Conservation (phyloP, 2,329 filamentous ascomycete species). For the Diaporthe citriasiana region DNA sequence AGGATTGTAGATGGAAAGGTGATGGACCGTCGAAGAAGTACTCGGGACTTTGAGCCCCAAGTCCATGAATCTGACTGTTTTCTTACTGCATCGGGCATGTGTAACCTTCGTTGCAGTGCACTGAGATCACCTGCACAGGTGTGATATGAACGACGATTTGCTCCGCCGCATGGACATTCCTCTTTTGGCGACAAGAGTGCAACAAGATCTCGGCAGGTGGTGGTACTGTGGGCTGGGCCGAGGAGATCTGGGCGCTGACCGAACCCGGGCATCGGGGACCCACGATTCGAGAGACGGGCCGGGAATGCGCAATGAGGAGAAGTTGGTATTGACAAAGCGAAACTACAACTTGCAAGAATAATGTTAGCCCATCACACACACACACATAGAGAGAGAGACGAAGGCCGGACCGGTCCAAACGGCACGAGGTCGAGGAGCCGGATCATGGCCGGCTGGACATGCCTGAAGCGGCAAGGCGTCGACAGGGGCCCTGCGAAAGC, state of each 20-base stretch:
- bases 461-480: slow-evolving; percentile 36
- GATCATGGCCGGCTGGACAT: slow-evolving; percentile 39
- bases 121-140: slow-evolving; percentile 25
- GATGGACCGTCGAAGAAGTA: not conserved
- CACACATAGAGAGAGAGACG: not conserved
- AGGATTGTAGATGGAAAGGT: not conserved
- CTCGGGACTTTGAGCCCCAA: slow-evolving; percentile 19
- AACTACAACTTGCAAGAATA: not conserved
- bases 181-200: slow-evolving; percentile 29
- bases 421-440: slow-evolving; percentile 12
- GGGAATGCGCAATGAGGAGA: slow-evolving; percentile 4
- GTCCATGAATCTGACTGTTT: not conserved
- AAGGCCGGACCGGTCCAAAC: slow-evolving; percentile 31
- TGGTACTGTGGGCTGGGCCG: slow-evolving; percentile 16
- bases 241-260: slow-evolving; percentile 27
- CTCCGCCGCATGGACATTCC: slow-evolving; percentile 41
- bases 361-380: not conserved
- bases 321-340: slow-evolving; percentile 25
- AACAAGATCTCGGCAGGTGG: slow-evolving; percentile 7
- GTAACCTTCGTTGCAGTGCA: slow-evolving; percentile 21
- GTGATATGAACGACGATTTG: not conserved
- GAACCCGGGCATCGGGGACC: slow-evolving; percentile 29
- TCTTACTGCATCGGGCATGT: slow-evolving; percentile 31
- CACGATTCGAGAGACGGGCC: slow-evolving; percentile 12
- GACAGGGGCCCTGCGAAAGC: slow-evolving; percentile 22